Conservation (phyloP, 2,329 filamentous ascomycete genomes). For the Colletotrichum echinochloae region DNA sequence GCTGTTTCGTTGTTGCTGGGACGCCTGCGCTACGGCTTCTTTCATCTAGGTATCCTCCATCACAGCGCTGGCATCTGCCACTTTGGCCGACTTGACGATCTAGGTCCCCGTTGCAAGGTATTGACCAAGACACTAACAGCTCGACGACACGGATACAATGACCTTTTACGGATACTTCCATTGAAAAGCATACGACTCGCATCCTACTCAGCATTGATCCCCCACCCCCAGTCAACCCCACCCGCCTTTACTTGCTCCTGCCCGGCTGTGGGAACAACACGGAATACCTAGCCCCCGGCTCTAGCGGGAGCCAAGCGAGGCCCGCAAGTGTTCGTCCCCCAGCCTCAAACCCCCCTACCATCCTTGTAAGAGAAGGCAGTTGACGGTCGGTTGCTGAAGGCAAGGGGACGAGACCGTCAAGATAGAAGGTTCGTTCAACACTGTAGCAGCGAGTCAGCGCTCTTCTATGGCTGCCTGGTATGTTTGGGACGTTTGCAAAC, state of each 20-base stretch:
- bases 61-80: constrained; percentile 23
- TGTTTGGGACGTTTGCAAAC: background rate
- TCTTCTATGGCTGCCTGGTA: background rate
- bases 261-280: background rate
- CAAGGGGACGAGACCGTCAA: background rate
- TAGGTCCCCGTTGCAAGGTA: background rate
- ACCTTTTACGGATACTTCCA: background rate
- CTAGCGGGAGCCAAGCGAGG: constrained; percentile 16
- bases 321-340: constrained; percentile 24
- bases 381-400: too few species aligned
- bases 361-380: background rate
- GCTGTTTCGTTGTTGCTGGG: constrained; percentile 27
- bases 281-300: background rate
- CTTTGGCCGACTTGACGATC: constrained; percentile 21
- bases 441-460: background rate
- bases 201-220: background rate
- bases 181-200: background rate
- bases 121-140: background rate
- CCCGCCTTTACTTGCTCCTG: background rate
- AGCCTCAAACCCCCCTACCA: background rate
- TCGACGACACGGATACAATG: background rate
- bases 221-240: background rate
- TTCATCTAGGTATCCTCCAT: background rate
- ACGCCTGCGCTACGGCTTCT: constrained; percentile 13
- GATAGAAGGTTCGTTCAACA: background rate